These are phyloP conservation scores for Nicotiana tomentosiformis DNA, from an alignment of 257 asterid genomes.

Conservation along the genomic window DNA sequence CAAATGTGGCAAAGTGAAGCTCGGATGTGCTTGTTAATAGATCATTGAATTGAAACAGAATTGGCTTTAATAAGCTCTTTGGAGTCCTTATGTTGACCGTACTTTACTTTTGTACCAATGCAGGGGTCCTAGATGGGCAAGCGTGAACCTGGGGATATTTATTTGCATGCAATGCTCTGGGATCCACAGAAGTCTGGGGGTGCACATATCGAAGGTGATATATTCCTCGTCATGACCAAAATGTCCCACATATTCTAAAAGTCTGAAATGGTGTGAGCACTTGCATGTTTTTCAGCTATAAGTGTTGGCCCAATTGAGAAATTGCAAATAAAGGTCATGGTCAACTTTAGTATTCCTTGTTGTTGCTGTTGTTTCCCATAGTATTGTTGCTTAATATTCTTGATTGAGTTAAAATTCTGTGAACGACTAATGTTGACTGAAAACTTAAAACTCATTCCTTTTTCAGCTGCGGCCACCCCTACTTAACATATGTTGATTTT, in stretches of 20 bases:
- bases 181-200: conserved; percentile 99
- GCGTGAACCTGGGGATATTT: conserved; percentile 96
- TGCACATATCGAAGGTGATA: conserved; percentile 95
- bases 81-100: not conserved
- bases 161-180: conserved; percentile 99
- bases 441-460: not conserved
- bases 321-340: not conserved
- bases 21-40: not conserved
- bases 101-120: not conserved
- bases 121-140: conserved; percentile 99
- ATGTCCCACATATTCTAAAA: not conserved
- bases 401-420: not conserved
- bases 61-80: not conserved
- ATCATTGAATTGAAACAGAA: not conserved
- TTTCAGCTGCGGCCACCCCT: not conserved
- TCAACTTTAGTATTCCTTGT: not conserved
- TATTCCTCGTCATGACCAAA: conserved; percentile 10
- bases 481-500: not conserved
- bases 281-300: not conserved
- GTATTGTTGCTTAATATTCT: not conserved
- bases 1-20: not conserved
- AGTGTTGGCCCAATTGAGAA: not conserved
- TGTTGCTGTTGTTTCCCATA: not conserved
- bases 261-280: not conserved
- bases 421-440: not conserved